phyloP scores from a whole-genome alignment of 2,329 filamentous ascomycete genomes.

The Didymella sp. region DNA sequence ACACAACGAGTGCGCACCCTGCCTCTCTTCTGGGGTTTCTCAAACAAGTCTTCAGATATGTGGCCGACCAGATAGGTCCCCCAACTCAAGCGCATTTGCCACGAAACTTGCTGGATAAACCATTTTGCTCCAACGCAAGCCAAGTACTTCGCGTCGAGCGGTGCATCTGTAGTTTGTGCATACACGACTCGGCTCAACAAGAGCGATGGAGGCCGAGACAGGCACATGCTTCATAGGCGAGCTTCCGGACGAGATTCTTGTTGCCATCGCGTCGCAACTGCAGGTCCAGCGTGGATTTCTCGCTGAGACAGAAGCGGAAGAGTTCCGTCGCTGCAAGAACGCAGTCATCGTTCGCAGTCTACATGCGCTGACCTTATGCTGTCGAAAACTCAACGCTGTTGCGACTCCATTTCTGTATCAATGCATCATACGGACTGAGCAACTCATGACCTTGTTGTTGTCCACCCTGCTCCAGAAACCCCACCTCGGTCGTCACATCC shows the following conservation, averaged over 20 bases:
- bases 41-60: not conserved
- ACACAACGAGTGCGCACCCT: not conserved
- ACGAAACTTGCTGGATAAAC: not conserved
- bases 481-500: not conserved
- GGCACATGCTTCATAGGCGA: slow-evolving; percentile 5
- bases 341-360: slow-evolving; percentile 7
- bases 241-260: slow-evolving; percentile 30
- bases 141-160: not conserved
- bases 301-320: not conserved
- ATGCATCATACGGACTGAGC: slow-evolving; percentile 19
- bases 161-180: not conserved
- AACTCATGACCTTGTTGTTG: not conserved
- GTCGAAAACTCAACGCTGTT: slow-evolving; percentile 21
- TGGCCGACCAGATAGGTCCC: too few species aligned
- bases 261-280: slow-evolving; percentile 25
- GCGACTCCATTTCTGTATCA: slow-evolving; percentile 26
- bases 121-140: not conserved
- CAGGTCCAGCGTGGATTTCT: slow-evolving; percentile 21
- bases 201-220: not conserved
- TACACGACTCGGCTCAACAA: not conserved
- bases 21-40: not conserved
- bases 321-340: not conserved
- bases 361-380: slow-evolving; percentile 24
- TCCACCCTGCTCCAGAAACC: not conserved
- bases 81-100: not conserved